Conservation (phyloP, 805 yeast genomes). For the Kodamaea jinghongensis region DNA sequence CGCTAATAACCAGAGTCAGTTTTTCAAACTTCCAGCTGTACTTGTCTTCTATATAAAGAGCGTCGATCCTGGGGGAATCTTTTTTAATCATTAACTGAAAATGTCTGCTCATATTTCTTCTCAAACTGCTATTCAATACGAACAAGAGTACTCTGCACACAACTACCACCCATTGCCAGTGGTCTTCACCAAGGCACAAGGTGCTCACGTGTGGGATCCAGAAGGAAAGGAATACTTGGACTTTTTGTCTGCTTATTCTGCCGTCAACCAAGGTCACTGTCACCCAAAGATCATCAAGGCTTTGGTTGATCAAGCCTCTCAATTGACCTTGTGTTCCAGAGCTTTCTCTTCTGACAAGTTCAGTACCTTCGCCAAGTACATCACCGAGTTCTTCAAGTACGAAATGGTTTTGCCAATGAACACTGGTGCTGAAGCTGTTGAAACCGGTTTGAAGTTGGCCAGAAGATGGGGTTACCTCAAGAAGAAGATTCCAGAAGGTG, state of each 20-base stretch:
- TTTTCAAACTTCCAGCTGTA: conserved; percentile 4
- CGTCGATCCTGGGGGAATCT: background rate
- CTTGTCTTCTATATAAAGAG: conserved; percentile 2
- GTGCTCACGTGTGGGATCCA: conserved; percentile 97
- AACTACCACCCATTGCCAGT: conserved; percentile 97
- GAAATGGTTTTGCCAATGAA: conserved; percentile 97
- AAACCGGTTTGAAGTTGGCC: conserved; percentile 89
- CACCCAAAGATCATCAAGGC: conserved; percentile 91
- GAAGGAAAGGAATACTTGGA: conserved; percentile 94
- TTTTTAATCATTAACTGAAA: conserved; percentile 5
- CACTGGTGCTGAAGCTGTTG: conserved; percentile 99
- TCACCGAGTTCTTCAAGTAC: conserved; percentile 85
- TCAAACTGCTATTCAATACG: conserved; percentile 61
- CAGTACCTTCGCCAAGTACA: conserved; percentile 80
- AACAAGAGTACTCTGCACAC: conserved; percentile 85
- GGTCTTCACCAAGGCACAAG: conserved; percentile 79
- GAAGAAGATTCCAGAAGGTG: conserved; percentile 77
- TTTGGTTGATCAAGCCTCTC: conserved; percentile 79
- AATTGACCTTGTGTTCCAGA: conserved; percentile 82
- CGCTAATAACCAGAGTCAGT: conserved; percentile 4
- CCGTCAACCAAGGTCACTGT: conserved; percentile 97
- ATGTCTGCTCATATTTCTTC: conserved; percentile 51
- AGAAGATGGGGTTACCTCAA: conserved; percentile 95
- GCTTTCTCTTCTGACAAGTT: conserved; percentile 90
- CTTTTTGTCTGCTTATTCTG: conserved; percentile 91